Base-by-base conservation (phyloP, 1,139 yeast species). In the Pichia sp. region DNA sequence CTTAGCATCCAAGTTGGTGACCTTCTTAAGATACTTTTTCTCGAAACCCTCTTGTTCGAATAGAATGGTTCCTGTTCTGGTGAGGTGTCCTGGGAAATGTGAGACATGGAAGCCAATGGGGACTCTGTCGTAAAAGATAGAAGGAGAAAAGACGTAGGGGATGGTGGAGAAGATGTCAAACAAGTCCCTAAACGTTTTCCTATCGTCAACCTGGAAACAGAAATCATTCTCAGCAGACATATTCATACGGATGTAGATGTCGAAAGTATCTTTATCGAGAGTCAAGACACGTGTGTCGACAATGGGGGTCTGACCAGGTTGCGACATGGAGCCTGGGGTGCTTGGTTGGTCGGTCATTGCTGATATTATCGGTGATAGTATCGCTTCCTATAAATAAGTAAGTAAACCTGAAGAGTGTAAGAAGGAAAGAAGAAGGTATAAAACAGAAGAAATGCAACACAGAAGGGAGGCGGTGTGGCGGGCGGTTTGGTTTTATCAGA, bases 171-270 rank as follows among this genome's bases (percentile, higher is more conserved):
- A 86, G 37, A 88, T 73, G 38, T 69, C 64, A 46, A 66, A 56
- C 46, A 88, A 67, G 43, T 72, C 78, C 18, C 66, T 63, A 48
- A 86, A 78, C 4, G 76, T 65, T 33, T 76, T 71, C 17, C 69
- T 64, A 14, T 74, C 63, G 29, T 69, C 68, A 14, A 88, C 73
- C 48, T 76, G 82, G 64, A 91, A 86, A 51, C 96, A 85, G 60
- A 86, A 88, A 58, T 91, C 98, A 58, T 82, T 82, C 52, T 86
- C 96, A 37, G 63, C 58, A 54, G 87, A 96, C 44, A 74, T 81
- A 56, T 84, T 86, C 71, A 91, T 77, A 40, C 98, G 79, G 45
- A 91, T 60, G 62, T 80, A 88, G 30, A 87, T 62, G 53, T 88
- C 50, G 26, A 40, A 40, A 3, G 30, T 23, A 9, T 33, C 17